Evolutionary conservation across 1,284 basidiomycete genomes (phyloP).

Genomic region (Ganoderma multipileum): DNA sequence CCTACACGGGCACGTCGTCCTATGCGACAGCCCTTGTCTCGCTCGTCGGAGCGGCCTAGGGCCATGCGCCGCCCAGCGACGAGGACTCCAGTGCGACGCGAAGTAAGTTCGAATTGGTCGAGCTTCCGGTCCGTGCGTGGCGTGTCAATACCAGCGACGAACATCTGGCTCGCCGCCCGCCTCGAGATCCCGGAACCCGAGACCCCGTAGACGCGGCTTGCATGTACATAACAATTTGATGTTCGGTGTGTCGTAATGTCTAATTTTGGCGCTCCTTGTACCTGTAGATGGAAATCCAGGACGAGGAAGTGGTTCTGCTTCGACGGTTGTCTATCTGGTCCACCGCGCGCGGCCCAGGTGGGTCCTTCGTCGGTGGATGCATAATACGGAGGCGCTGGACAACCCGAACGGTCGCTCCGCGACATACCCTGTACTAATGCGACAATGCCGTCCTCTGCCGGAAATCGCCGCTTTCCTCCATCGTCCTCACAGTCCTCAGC

Average conservation of each 20-base stretch:
- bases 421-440: not conserved
- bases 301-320: not conserved
- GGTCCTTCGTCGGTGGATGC: not conserved
- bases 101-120: not conserved
- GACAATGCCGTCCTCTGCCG: not conserved
- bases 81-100: not conserved
- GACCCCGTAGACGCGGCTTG: not conserved
- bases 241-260: not conserved
- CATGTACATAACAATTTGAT: not conserved
- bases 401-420: not conserved
- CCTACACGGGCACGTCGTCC: not conserved
- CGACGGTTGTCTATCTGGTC: not conserved
- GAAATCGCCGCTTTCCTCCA: conserved; percentile 1
- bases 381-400: not conserved
- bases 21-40: not conserved
- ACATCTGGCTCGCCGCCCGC: not conserved
- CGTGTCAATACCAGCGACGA: not conserved
- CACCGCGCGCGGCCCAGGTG: not conserved
- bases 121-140: not conserved
- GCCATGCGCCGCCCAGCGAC: not conserved
- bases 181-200: not conserved
- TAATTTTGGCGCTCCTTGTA: not conserved
- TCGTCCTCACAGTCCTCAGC: not conserved
- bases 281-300: not conserved
- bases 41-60: not conserved